Percentiles rank a stretch among this genome's conserved stretches.
phyloP scores from a whole-genome alignment of 169 alveolate species.

The Babesia gibsoni region DNA sequence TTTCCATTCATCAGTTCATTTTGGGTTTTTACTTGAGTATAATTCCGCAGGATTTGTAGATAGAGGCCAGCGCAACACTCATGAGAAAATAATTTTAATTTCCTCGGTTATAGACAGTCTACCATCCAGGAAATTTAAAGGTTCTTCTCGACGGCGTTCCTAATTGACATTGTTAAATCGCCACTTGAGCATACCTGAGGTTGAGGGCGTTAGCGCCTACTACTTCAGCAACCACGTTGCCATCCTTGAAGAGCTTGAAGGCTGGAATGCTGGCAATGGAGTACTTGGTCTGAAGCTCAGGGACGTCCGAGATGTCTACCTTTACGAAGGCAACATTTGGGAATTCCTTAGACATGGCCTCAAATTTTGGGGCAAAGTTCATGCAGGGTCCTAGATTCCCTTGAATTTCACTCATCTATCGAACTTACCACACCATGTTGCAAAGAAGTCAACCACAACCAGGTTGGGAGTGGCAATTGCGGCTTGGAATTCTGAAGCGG shows the following conservation, averaged over 20 bases:
- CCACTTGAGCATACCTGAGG: slow-evolving; percentile 42
- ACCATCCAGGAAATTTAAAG: background rate
- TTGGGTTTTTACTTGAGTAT: no score
- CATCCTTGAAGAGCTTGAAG: slow-evolving; percentile 74
- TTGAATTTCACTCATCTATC: no score
- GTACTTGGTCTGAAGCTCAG: slow-evolving; percentile 71
- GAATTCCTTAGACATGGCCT: slow-evolving; percentile 64
- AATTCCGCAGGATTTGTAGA: no score
- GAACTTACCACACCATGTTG: slow-evolving; percentile 92
- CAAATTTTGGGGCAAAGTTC: slow-evolving; percentile 84
- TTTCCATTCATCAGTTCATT: no score
- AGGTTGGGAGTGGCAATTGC: slow-evolving; percentile 63
- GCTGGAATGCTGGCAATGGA: slow-evolving; percentile 76
- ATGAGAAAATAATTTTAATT: no score
- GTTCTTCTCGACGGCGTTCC: slow-evolving; percentile 45
- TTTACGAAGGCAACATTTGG: slow-evolving; percentile 63
- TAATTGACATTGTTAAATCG: background rate
- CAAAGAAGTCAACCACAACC: slow-evolving; percentile 91
- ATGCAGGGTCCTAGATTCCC: slow-evolving; percentile 73
- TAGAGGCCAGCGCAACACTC: no score
- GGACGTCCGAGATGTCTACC: slow-evolving; percentile 70
- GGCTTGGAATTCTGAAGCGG: slow-evolving; percentile 66
- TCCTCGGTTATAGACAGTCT: no score
- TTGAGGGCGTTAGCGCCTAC: slow-evolving; percentile 73
- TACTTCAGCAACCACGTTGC: slow-evolving; percentile 66